Conservation (phyloP, 140 eudicot genomes). For the Flaveria floridana region DNA sequence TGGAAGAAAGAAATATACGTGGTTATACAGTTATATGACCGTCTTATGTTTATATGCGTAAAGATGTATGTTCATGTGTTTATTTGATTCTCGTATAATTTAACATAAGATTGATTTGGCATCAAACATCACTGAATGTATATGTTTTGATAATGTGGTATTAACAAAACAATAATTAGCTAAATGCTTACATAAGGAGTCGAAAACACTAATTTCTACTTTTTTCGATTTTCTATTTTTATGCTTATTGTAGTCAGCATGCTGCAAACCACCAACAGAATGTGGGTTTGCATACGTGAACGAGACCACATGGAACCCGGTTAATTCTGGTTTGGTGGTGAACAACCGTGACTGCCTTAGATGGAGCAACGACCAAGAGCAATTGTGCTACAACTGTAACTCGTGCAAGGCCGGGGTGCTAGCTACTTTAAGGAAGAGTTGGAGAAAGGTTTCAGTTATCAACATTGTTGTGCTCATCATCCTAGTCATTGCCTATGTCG, state of each 20-base stretch:
- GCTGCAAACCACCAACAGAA: constrained; percentile 90
- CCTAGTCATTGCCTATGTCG: constrained; percentile 70
- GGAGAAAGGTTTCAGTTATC: constrained; percentile 92
- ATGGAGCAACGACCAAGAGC: constrained; percentile 84
- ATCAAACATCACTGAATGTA: neutral
- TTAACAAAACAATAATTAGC: no score
- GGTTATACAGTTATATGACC: no score
- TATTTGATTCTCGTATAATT: neutral
- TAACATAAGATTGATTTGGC: neutral
- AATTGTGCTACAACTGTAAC: constrained; percentile 66
- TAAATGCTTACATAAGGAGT: neutral
- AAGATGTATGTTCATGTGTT: neutral
- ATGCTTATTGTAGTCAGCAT: constrained; percentile 63
- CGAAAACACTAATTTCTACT: neutral
- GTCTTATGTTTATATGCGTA: neutral
- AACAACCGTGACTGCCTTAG: constrained; percentile 51
- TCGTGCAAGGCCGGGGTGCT: constrained; percentile 95
- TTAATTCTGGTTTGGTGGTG: constrained; percentile 30
- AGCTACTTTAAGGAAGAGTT: constrained; percentile 74
- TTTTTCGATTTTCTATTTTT: neutral
- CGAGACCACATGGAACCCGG: constrained; percentile 69
- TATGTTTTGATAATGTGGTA: neutral
- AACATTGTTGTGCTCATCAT: constrained; percentile 74
- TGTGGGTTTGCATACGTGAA: constrained; percentile 69
- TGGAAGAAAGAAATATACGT: neutral